Percentiles rank a stretch among this genome's conserved stretches.
These are phyloP conservation scores for Austroboletus festivus DNA, from an alignment of 768 basidiomycete genomes.

Conservation along the genomic window DNA sequence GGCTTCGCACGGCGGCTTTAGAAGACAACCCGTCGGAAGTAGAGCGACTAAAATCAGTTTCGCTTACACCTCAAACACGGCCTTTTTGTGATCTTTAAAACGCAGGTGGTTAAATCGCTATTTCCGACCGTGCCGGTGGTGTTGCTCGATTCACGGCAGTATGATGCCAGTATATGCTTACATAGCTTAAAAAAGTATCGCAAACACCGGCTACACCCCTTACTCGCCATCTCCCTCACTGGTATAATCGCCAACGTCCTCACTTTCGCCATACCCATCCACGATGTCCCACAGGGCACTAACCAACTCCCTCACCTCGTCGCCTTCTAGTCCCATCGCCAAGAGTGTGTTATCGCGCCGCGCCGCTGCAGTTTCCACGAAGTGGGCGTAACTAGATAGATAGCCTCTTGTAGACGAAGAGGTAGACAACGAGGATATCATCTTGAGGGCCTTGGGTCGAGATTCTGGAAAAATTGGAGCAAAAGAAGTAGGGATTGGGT, in stretches of 20 bases:
- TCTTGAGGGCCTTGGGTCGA: conserved; percentile 17
- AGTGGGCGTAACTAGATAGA: conserved; percentile 52
- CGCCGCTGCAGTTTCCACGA: conserved; percentile 44
- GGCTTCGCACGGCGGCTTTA: too few species aligned
- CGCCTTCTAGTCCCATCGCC: conserved; percentile 44
- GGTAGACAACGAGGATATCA: conserved; percentile 47
- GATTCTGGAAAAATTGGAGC: conserved; percentile 41
- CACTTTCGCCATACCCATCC: conserved; percentile 39
- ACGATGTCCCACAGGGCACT: conserved; percentile 60
- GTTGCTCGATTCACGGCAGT: too few species aligned
- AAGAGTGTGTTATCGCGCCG: conserved; percentile 36
- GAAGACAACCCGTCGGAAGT: too few species aligned
- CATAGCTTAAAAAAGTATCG: too few species aligned
- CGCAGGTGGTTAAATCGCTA: too few species aligned
- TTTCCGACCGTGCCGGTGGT: too few species aligned
- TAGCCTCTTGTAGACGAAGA: conserved; percentile 38
- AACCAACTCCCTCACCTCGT: conserved; percentile 55
- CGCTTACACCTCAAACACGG: too few species aligned
- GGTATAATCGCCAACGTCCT: conserved; percentile 20
- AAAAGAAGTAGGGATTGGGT: conserved; percentile 60
- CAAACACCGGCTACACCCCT: too few species aligned
- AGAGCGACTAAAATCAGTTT: too few species aligned
- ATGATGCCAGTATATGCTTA: too few species aligned
- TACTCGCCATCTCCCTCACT: conserved; percentile 20
- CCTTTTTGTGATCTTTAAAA: too few species aligned